A percentile compares a stretch with the other conserved stretches of the same genome.
These are phyloP conservation scores for Aspergillus latus DNA, from an alignment of 2,329 filamentous ascomycete genomes.

Conservation along the genomic window DNA sequence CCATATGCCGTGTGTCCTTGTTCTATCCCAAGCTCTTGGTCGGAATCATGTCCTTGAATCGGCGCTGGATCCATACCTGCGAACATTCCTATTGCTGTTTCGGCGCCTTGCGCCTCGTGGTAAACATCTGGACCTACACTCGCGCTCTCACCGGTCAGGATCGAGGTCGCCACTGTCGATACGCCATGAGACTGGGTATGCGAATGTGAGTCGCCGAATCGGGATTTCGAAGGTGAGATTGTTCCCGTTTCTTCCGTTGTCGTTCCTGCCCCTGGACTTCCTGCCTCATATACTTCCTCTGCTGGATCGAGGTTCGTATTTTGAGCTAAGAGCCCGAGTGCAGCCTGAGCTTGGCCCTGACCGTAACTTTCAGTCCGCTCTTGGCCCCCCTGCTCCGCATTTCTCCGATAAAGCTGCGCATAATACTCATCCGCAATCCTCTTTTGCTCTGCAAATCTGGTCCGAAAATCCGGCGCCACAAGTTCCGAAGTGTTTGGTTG, in stretches of 20 bases:
- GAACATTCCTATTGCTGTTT: neutral
- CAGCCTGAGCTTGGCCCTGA: neutral
- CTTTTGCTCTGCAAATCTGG: conserved; percentile 36
- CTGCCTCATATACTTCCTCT: neutral
- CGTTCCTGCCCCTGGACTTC: neutral
- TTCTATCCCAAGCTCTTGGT: neutral
- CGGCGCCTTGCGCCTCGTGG: neutral
- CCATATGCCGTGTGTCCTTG: too few species aligned
- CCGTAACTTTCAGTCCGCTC: neutral
- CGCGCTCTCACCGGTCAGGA: neutral
- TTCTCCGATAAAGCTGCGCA: neutral
- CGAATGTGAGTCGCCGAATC: conserved; percentile 8
- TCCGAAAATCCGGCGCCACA: conserved; percentile 40
- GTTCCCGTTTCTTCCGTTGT: neutral
- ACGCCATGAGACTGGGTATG: neutral
- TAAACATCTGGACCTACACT: neutral
- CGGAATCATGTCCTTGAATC: neutral
- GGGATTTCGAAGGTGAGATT: conserved; percentile 7
- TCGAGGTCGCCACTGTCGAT: conserved; percentile 14
- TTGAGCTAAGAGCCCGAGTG: neutral
- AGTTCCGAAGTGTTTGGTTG: conserved; percentile 25
- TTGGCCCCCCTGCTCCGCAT: neutral
- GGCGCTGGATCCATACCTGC: neutral
- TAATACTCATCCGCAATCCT: conserved; percentile 23
- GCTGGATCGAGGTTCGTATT: neutral